phyloP scores from a whole-genome alignment of 2,329 filamentous ascomycete species.

The Penicillium brevicompactum region DNA sequence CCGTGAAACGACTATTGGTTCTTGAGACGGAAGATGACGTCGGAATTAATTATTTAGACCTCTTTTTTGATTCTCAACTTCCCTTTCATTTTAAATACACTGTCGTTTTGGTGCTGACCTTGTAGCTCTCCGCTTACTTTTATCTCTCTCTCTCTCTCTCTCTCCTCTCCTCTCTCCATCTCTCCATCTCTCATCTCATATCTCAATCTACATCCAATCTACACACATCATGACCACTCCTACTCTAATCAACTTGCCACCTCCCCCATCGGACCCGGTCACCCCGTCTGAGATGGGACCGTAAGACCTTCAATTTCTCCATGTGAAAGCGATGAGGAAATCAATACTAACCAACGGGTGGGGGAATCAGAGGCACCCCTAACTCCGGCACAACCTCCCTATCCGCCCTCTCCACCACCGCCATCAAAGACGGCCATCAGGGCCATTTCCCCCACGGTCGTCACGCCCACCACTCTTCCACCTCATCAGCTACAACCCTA shows the following conservation, averaged over 20 bases:
- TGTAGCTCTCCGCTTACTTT: no score
- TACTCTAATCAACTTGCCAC: constrained; percentile 81
- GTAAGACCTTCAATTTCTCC: constrained; percentile 56
- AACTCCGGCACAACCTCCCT: constrained; percentile 91
- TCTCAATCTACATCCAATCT: neutral
- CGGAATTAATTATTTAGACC: constrained; percentile 3
- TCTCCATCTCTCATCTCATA: neutral
- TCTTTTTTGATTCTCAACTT: neutral
- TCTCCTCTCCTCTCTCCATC: neutral
- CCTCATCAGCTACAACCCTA: constrained; percentile 69
- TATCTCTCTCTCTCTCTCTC: neutral
- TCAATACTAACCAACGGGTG: constrained; percentile 20
- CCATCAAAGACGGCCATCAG: constrained; percentile 94
- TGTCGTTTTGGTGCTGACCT: neutral
- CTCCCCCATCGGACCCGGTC: constrained; percentile 76
- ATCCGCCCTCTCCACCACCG: constrained; percentile 86
- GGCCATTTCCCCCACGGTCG: constrained; percentile 68
- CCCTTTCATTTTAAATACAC: neutral
- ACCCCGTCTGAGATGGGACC: constrained; percentile 84
- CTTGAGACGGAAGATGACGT: constrained; percentile 1
- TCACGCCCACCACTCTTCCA: constrained; percentile 57
- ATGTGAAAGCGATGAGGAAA: constrained; percentile 5
- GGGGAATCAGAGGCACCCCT: constrained; percentile 72
- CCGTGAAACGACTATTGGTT: neutral
- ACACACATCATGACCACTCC: constrained; percentile 49